A percentile compares a stretch with the other conserved stretches of the same genome.
Evolutionary conservation across 75 land plant genomes (phyloP).

Genomic region (Ceratopteris richardii): DNA sequence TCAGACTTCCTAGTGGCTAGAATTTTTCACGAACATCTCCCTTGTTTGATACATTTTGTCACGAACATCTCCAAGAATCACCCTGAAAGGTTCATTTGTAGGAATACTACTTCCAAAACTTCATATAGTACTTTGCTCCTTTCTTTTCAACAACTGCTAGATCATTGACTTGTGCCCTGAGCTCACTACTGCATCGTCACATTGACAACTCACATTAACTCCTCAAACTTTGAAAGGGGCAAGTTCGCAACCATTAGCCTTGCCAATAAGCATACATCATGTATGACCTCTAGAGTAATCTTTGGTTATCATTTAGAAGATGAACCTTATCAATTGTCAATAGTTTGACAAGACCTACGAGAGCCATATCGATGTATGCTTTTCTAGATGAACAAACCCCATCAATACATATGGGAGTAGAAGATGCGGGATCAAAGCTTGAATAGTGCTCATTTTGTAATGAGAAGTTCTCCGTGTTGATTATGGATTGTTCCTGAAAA

Average conservation of each 20-base stretch:
- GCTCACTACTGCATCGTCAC: slow-evolving; percentile 91
- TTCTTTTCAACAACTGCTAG: slow-evolving; percentile 46
- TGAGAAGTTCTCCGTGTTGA: too few relatives aligned
- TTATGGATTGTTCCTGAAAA: too few relatives aligned
- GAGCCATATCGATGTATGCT: too few relatives aligned
- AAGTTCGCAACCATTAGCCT: slow-evolving; percentile 86
- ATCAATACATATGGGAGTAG: too few relatives aligned
- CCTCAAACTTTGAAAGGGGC: slow-evolving; percentile 85
- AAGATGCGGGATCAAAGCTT: too few relatives aligned
- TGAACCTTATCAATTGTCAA: too few relatives aligned
- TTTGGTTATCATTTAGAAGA: slow-evolving; percentile 76
- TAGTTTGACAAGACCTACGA: too few relatives aligned
- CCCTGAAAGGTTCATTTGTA: slow-evolving; percentile 85
- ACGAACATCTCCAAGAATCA: slow-evolving; percentile 78
- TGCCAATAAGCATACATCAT: slow-evolving; percentile 92
- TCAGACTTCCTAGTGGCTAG: slow-evolving; percentile 68
- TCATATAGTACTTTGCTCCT: slow-evolving; percentile 86
- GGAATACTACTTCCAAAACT: slow-evolving; percentile 93
- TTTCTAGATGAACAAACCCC: too few relatives aligned
- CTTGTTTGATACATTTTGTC: slow-evolving; percentile 82
- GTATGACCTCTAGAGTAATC: slow-evolving; percentile 92
- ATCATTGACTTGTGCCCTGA: slow-evolving; percentile 50
- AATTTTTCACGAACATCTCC: slow-evolving; percentile 67
- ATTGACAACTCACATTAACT: slow-evolving; percentile 95
- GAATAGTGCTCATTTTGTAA: too few relatives aligned